phyloP scores from a whole-genome alignment of 2,329 filamentous ascomycete genomes.

The Ceratocystis smalleyi region DNA sequence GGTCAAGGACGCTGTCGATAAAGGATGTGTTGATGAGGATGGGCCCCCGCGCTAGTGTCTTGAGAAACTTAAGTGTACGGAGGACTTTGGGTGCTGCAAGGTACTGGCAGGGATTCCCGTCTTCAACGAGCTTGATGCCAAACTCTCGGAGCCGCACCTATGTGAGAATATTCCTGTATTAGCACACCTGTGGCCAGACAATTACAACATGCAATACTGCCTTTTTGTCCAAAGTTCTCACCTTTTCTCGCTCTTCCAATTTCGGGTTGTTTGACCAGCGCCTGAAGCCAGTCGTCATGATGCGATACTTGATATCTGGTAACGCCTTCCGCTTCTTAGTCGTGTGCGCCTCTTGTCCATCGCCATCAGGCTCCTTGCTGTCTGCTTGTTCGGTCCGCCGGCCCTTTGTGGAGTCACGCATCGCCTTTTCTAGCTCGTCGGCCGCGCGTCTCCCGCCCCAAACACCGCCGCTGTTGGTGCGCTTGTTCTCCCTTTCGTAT shows the following conservation, averaged over 20 bases:
- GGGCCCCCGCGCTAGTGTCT: conserved; percentile 67
- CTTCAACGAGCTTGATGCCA: conserved; percentile 65
- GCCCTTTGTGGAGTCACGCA: conserved; percentile 20
- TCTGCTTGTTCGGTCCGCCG: conserved; percentile 19
- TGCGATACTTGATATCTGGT: conserved; percentile 42
- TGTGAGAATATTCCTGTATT: conserved; percentile 15
- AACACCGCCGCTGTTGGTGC: conserved; percentile 36
- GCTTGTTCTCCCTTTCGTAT: conserved; percentile 88
- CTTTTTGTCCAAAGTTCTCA: conserved; percentile 29
- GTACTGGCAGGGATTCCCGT: conserved; percentile 64
- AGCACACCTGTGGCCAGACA: conserved; percentile 8
- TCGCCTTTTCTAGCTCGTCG: conserved; percentile 38
- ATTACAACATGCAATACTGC: conserved; percentile 2
- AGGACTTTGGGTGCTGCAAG: conserved; percentile 76
- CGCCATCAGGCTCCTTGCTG: conserved; percentile 31
- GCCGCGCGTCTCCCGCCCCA: conserved; percentile 51
- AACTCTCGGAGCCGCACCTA: conserved; percentile 69
- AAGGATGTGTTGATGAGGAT: conserved; percentile 62
- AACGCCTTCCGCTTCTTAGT: conserved; percentile 27
- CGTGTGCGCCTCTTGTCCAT: conserved; percentile 45
- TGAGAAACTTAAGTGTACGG: conserved; percentile 86
- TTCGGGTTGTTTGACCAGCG: conserved; percentile 60
- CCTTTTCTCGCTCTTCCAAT: conserved; percentile 67
- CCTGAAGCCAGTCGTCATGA: conserved; percentile 73
- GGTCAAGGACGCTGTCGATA: conserved; percentile 59